A percentile compares a stretch with the other conserved stretches of the same genome.
phyloP scores from a whole-genome alignment of 345 rosid species.

The Carallia brachiata region DNA sequence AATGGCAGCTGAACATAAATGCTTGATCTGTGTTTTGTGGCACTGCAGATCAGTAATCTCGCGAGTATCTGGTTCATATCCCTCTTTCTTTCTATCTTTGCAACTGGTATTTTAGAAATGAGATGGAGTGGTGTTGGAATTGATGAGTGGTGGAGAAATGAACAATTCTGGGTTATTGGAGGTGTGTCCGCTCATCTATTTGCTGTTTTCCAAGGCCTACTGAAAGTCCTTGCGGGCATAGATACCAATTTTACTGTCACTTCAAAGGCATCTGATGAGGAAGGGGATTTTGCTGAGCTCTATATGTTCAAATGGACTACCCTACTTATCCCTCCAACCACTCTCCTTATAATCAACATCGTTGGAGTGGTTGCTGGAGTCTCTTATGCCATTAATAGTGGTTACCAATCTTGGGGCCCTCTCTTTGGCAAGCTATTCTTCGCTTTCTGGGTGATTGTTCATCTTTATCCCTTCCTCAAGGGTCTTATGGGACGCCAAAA shows the following conservation, averaged over 20 bases:
- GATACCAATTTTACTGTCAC: slow-evolving; percentile 32
- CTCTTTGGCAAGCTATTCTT: slow-evolving; percentile 47
- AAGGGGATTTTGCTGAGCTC: slow-evolving; percentile 32
- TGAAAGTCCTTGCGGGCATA: slow-evolving; percentile 36
- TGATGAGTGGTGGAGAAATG: slow-evolving; percentile 52
- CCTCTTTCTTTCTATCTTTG: slow-evolving; percentile 39
- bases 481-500: slow-evolving; percentile 45
- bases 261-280: slow-evolving; percentile 30
- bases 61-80: slow-evolving; percentile 40
- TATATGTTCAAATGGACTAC: slow-evolving; percentile 47
- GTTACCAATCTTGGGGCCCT: slow-evolving; percentile 41
- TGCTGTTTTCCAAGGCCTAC: slow-evolving; percentile 41
- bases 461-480: slow-evolving; percentile 42
- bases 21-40: slow-evolving; percentile 4
- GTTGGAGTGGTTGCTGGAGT: slow-evolving; percentile 43
- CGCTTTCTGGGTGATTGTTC: slow-evolving; percentile 47
- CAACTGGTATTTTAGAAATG: slow-evolving; percentile 46
- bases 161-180: slow-evolving; percentile 49
- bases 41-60: slow-evolving; percentile 37
- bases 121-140: slow-evolving; percentile 46
- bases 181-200: slow-evolving; percentile 43
- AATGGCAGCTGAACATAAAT: background rate
- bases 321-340: slow-evolving; percentile 43
- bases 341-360: slow-evolving; percentile 41
- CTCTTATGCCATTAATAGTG: slow-evolving; percentile 37